A percentile compares a stretch with the other conserved stretches of the same genome.
phyloP scores from a whole-genome alignment of 2,329 filamentous ascomycete species.

The Pestalotiopsis sp. region DNA sequence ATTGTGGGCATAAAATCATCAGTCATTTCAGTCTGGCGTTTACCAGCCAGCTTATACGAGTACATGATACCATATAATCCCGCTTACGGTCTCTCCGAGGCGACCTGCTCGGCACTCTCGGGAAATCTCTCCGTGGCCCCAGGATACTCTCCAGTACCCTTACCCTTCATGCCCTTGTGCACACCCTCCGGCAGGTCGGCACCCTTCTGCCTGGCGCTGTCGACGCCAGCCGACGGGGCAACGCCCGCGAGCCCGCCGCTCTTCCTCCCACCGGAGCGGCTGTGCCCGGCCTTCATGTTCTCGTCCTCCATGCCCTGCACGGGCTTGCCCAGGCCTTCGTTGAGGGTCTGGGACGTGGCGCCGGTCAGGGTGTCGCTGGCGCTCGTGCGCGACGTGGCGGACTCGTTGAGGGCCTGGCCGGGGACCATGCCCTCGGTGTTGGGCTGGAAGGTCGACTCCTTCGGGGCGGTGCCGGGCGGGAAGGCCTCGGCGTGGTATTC shows the following conservation, averaged over 20 bases:
- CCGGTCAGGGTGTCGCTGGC: background rate
- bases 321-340: background rate
- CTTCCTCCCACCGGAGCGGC: background rate
- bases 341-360: background rate
- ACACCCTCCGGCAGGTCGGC: background rate
- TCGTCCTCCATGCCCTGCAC: background rate
- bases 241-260: background rate
- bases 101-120: background rate
- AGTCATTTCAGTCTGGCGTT: background rate
- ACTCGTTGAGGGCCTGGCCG: background rate
- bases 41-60: background rate
- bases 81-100: background rate
- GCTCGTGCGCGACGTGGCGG: background rate
- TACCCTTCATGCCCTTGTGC: background rate
- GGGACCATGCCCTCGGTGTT: background rate
- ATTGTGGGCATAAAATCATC: background rate
- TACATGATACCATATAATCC: background rate
- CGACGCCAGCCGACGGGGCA: background rate
- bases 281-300: background rate
- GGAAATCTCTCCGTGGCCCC: background rate
- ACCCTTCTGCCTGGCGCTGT: background rate
- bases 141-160: background rate
- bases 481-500: conserved; percentile 1
- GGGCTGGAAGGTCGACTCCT: background rate
- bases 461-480: background rate